Conservation (phyloP, 495 filamentous ascomycete species). For the Talaromyces thailandensis region DNA sequence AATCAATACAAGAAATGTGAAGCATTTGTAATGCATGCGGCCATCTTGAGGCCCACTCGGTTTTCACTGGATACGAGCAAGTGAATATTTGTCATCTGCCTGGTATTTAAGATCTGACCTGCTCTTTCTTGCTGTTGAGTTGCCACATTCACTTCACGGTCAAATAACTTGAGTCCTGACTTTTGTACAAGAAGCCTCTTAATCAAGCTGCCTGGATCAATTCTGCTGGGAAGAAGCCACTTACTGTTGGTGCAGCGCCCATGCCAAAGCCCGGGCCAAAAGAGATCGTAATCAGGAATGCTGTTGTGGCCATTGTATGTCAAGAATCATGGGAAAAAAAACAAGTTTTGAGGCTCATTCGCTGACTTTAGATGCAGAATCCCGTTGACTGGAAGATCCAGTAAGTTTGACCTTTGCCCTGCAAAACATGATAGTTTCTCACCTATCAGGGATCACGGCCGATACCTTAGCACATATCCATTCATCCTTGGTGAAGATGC, state of each 20-base stretch:
- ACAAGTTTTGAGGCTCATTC: neutral
- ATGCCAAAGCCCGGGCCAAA: constrained; percentile 19
- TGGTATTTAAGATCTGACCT: neutral
- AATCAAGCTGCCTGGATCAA: constrained; percentile 30
- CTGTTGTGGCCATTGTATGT: constrained; percentile 24
- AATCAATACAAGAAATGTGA: too few species aligned
- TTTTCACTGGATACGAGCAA: too few species aligned
- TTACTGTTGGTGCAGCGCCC: constrained; percentile 23
- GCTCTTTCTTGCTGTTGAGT: neutral
- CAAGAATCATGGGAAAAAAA: neutral
- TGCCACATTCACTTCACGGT: too few species aligned
- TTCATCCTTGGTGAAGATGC: constrained; percentile 44
- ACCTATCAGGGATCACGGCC: neutral
- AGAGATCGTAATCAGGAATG: constrained; percentile 30
- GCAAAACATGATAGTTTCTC: neutral
- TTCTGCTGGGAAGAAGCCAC: constrained; percentile 17
- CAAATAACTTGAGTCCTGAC: too few species aligned
- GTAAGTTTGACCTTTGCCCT: constrained; percentile 9
- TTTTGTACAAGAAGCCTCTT: neutral
- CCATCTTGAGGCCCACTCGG: too few species aligned
- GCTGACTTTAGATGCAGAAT: constrained; percentile 14
- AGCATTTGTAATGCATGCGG: too few species aligned
- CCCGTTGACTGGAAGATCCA: constrained; percentile 41
- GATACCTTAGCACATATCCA: constrained; percentile 25
- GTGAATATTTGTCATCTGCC: too few species aligned